Percentiles rank a stretch among this genome's conserved stretches.
phyloP scores from a whole-genome alignment of 441 rosid species.

The Gossypium aridum region DNA sequence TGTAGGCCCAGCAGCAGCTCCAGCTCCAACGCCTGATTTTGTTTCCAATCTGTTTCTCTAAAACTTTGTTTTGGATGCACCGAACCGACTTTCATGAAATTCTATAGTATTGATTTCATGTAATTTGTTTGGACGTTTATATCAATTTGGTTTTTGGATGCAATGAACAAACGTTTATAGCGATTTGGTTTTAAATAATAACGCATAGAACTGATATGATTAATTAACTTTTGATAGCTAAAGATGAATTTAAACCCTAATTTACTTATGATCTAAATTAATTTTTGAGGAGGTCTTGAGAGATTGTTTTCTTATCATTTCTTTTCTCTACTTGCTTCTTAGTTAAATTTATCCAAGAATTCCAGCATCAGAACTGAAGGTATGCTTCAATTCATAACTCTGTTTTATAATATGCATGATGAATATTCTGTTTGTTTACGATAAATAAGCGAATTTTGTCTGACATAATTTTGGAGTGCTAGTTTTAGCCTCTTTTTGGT shows the following conservation, averaged over 20 bases:
- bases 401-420: not conserved
- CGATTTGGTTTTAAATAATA: not conserved
- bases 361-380: not conserved
- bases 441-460: not conserved
- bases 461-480: not conserved
- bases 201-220: not conserved
- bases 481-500: not conserved
- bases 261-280: not conserved
- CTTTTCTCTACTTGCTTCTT: not conserved
- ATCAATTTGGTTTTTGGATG: not conserved
- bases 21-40: conserved; percentile 2
- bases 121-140: no score
- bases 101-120: not conserved
- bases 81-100: not conserved
- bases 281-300: not conserved
- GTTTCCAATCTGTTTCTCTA: not conserved
- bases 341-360: not conserved
- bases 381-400: not conserved
- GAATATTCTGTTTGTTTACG: not conserved
- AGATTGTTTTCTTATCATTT: not conserved
- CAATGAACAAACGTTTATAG: no score
- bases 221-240: not conserved
- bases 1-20: conserved; percentile 2
- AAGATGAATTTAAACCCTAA: not conserved
- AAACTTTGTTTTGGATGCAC: not conserved